Percentiles rank a stretch among this genome's conserved stretches.
phyloP scores from a whole-genome alignment of 192 early-diverging fungal species.

The Tieghemiomyces parasiticus region DNA sequence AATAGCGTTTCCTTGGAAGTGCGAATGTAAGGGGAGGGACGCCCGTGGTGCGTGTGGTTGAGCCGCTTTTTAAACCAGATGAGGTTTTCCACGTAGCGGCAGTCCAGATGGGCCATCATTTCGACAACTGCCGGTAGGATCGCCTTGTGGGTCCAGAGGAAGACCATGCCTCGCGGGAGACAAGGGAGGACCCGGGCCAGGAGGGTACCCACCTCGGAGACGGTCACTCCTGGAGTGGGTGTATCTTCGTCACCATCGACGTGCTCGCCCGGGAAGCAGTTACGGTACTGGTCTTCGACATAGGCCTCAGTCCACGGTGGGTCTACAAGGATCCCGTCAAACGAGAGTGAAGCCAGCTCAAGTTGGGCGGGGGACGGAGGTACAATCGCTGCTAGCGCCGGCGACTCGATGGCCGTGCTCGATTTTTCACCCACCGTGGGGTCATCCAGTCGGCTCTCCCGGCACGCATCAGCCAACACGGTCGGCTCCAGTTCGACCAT shows the following conservation, averaged over 20 bases:
- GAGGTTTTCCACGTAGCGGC: conserved; percentile 41
- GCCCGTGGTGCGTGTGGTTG: conserved; percentile 25
- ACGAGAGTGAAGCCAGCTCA: background rate
- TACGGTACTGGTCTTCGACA: conserved; percentile 15
- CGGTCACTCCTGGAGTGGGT: background rate
- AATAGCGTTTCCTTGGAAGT: conserved; percentile 38
- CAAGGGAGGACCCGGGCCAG: conserved; percentile 25
- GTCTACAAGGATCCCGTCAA: conserved; percentile 38
- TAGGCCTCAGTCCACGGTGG: conserved; percentile 39
- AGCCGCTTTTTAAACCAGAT: conserved; percentile 39
- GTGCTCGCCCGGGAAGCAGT: background rate
- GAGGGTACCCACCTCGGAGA: conserved; percentile 12
- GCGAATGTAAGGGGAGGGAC: conserved; percentile 31
- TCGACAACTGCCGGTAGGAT: conserved; percentile 34
- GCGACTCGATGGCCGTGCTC: background rate
- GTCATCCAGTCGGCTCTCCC: background rate
- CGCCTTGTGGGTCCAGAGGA: conserved; percentile 40
- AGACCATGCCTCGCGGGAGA: conserved; percentile 33
- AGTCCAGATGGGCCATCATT: conserved; percentile 34
- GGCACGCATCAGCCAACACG: conserved; percentile 10
- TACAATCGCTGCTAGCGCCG: background rate
- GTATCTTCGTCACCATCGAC: too few relatives aligned
- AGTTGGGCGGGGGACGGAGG: background rate
- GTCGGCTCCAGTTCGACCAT: conserved; percentile 15
- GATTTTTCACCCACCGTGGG: background rate